Evolutionary conservation across 345 rosid species (phyloP).

Genomic region (Rhizophora apiculata): DNA sequence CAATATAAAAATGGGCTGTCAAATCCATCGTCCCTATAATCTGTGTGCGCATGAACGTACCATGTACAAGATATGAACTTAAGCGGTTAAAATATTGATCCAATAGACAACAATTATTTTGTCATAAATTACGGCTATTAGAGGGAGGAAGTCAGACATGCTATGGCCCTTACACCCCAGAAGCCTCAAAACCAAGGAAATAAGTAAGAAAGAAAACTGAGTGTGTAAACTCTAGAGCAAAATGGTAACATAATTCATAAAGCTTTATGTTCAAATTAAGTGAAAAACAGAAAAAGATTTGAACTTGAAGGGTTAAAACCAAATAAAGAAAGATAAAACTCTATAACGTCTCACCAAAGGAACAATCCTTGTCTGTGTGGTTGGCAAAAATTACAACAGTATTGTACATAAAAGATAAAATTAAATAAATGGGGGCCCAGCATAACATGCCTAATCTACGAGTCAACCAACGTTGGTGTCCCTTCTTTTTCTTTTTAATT

Average conservation of each 20-base stretch:
- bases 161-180: not conserved
- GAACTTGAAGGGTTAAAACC: not conserved
- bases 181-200: not conserved
- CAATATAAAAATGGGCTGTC: constrained; percentile 28
- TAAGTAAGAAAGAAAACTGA: not conserved
- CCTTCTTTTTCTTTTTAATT: not conserved
- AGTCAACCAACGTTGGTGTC: too few relatives aligned
- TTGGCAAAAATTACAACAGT: constrained; percentile 6
- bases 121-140: constrained; percentile 1
- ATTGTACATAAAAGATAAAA: constrained; percentile 10
- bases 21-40: constrained; percentile 21
- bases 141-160: not conserved
- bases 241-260: not conserved
- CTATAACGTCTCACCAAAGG: not conserved
- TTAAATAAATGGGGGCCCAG: too few relatives aligned
- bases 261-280: not conserved
- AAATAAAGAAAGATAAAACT: not conserved
- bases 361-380: not conserved
- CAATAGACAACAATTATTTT: not conserved
- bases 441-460: constrained; percentile 2
- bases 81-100: not conserved
- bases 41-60: not conserved
- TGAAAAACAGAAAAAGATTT: not conserved
- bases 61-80: constrained; percentile 17
- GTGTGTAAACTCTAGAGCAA: not conserved